Base-by-base conservation (phyloP, 164 flowering plant genomes). In the Houttuynia cordata region DNA sequence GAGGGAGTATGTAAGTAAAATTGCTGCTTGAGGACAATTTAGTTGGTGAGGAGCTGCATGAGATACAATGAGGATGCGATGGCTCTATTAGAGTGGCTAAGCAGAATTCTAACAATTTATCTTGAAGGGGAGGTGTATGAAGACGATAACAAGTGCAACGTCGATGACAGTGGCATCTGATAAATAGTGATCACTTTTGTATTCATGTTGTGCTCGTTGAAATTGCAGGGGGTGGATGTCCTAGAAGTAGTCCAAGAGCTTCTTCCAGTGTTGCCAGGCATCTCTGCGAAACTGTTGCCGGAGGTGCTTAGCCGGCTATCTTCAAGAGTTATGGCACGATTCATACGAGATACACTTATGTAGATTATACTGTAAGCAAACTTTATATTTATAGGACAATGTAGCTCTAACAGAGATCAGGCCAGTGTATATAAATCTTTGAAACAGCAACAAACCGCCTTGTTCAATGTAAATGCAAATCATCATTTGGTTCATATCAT, bases 251-350 rank as follows among this genome's bases (percentile, higher is more conserved):
- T 79, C 55, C 88, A 62, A 69, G 97, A 88, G 70, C 84, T 91
- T 51, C 84, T 88, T 68, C 96, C 96, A 0, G 75, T 88, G 30
- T 73, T 91, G 77, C 97, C 96, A 51, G 83, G 91, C 71, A 78
- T 91, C 59, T 74, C 97, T 18, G 83, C 77, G 14, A 78, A 17
- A 58, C 80, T 91, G 51, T 79, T 91, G 7, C 97, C 97, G 0
- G 97, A 91, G 54, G 76, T 91, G 56, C 64, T 84, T 17, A 85
- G 72, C 62, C 78, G 97, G 56, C 67, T 91, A 62, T 67, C 90
- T 23, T 86, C 93, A 17, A 78, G 97, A 54, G 77, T 88, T 57
- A n/a, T 79, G n/a, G 94, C 97, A 21, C 88, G 96, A 22, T 2
- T 86, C 17, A 64, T 91, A 53, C 80, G 94, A 22, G 97, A 91